These are phyloP conservation scores for Exophiala spinifera DNA, from an alignment of 2,329 filamentous ascomycete species.

Conservation along the genomic window DNA sequence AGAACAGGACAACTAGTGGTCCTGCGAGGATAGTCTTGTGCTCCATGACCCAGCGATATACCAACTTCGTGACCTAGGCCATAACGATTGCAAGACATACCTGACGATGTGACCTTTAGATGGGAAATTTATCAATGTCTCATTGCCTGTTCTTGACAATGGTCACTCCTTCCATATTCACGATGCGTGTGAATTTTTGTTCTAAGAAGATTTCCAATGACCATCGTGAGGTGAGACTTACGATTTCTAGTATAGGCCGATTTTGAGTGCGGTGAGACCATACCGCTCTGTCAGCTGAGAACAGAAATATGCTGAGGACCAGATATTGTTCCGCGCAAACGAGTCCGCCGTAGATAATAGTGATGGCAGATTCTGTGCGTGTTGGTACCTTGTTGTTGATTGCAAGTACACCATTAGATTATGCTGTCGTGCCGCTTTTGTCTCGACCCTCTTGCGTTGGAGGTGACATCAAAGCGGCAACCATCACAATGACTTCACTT, in stretches of 20 bases:
- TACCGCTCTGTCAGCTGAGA: conserved; percentile 39
- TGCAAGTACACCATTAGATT: too few relatives aligned
- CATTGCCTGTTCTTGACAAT: conserved; percentile 30
- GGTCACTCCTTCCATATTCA: conserved; percentile 32
- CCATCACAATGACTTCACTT: too few relatives aligned
- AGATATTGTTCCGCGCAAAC: conserved; percentile 43
- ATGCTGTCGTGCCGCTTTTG: too few relatives aligned
- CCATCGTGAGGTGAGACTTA: conserved; percentile 41
- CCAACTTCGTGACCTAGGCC: conserved; percentile 30
- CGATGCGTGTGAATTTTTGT: conserved; percentile 41
- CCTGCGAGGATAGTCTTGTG: background rate
- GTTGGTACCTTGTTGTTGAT: too few relatives aligned
- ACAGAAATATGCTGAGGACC: conserved; percentile 40
- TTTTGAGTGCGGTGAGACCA: conserved; percentile 39
- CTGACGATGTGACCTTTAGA: conserved; percentile 33
- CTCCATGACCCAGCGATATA: conserved; percentile 34
- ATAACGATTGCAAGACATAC: conserved; percentile 31
- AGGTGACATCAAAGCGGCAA: too few relatives aligned
- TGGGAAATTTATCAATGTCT: conserved; percentile 46
- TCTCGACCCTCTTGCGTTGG: too few relatives aligned
- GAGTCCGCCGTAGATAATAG: conserved; percentile 40
- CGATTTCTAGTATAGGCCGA: conserved; percentile 43
- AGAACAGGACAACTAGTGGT: conserved; percentile 24
- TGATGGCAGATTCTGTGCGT: conserved; percentile 37
- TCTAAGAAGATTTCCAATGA: conserved; percentile 40